Evolutionary conservation across 1,284 basidiomycete genomes (phyloP).

Genomic region (Omphalotus olearius): DNA sequence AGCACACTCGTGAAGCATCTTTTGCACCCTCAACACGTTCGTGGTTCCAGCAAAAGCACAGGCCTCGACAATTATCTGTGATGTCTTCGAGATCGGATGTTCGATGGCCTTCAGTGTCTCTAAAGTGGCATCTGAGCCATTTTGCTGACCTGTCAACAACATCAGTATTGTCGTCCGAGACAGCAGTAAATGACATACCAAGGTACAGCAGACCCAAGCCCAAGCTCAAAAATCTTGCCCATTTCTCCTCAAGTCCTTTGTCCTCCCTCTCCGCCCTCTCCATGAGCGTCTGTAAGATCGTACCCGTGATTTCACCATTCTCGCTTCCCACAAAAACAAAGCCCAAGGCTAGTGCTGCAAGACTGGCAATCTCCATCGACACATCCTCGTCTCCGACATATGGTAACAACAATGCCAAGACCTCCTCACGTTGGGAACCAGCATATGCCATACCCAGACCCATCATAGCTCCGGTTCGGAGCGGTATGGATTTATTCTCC

Average conservation of each 20-base stretch:
- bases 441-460: slow-evolving; percentile 94
- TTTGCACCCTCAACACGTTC: slow-evolving; percentile 93
- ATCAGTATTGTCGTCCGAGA: slow-evolving; percentile 11
- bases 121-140: slow-evolving; percentile 91
- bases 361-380: slow-evolving; percentile 87
- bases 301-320: slow-evolving; percentile 89
- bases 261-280: slow-evolving; percentile 79
- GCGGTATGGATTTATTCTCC: slow-evolving; percentile 80
- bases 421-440: slow-evolving; percentile 87
- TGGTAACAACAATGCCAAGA: slow-evolving; percentile 77
- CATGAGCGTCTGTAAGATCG: slow-evolving; percentile 93
- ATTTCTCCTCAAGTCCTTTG: slow-evolving; percentile 82
- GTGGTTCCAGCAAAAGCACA: slow-evolving; percentile 96
- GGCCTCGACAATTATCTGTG: slow-evolving; percentile 90
- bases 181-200: slow-evolving; percentile 44
- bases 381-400: slow-evolving; percentile 76
- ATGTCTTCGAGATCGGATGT: slow-evolving; percentile 88
- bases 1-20: slow-evolving; percentile 90
- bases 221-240: slow-evolving; percentile 88
- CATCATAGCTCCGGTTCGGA: slow-evolving; percentile 88
- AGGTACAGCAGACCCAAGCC: slow-evolving; percentile 92
- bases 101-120: slow-evolving; percentile 95
- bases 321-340: slow-evolving; percentile 96
- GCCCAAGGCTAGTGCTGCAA: slow-evolving; percentile 87
- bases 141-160: slow-evolving; percentile 67